Percentiles rank a stretch among this genome's conserved stretches.
Evolutionary conservation across 78 protist genomes (phyloP).

Genomic region (slime mould (Dictyostelium discoideum)): DNA sequence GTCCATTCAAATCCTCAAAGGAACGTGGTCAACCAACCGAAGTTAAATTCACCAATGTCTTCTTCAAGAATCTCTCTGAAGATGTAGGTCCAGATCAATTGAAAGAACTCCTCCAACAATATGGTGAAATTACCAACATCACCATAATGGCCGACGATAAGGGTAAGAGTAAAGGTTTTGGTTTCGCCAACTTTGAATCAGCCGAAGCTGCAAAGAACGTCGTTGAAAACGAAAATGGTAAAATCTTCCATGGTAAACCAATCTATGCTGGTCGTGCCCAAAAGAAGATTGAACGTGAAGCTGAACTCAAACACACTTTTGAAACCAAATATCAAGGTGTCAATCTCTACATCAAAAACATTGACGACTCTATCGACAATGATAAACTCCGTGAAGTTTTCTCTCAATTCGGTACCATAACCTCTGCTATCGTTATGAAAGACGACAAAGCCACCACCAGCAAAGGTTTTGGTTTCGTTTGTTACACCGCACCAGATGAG

Average conservation of each 20-base stretch:
- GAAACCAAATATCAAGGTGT: slow-evolving; percentile 91
- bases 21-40: slow-evolving; percentile 86
- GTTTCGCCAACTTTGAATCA: slow-evolving; percentile 95
- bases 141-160: slow-evolving; percentile 81
- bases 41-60: slow-evolving; percentile 95
- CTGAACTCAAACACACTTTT: slow-evolving; percentile 84
- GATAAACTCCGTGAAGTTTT: slow-evolving; percentile 91
- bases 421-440: slow-evolving; percentile 92
- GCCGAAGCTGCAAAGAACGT: slow-evolving; percentile 93
- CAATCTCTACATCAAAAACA: slow-evolving; percentile 98
- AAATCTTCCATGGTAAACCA: slow-evolving; percentile 80
- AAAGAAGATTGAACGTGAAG: slow-evolving; percentile 94
- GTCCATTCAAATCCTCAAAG: slow-evolving; percentile 88
- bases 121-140: slow-evolving; percentile 90
- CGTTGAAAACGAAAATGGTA: slow-evolving; percentile 89
- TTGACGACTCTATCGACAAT: slow-evolving; percentile 95
- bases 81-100: slow-evolving; percentile 81
- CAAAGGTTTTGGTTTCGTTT: slow-evolving; percentile 98
- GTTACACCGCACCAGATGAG: slow-evolving; percentile 95
- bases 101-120: slow-evolving; percentile 63
- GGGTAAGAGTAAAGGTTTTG: slow-evolving; percentile 94
- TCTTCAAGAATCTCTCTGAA: slow-evolving; percentile 92
- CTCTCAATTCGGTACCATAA: slow-evolving; percentile 94
- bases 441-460: slow-evolving; percentile 88
- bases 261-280: slow-evolving; percentile 93